Conservation (phyloP, 108 stramenopile species). For the Fragilariopsis cylindrus region DNA sequence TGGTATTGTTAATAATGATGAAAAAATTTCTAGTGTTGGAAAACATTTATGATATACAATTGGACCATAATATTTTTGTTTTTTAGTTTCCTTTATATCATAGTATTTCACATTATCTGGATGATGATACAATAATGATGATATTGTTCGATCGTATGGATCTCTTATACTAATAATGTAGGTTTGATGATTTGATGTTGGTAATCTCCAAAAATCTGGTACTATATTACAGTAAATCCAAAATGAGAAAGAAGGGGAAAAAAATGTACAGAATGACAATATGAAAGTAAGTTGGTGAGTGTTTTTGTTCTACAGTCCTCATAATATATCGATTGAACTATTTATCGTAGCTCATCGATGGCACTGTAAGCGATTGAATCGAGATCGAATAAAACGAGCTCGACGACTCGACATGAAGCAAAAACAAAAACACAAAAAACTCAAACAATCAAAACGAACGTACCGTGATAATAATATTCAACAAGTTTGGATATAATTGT, state of each 20-base stretch:
- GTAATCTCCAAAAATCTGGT: constrained; percentile 45
- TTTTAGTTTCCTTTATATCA: background rate
- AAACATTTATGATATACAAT: constrained; percentile 42
- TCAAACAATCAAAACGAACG: no score
- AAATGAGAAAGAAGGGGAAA: background rate
- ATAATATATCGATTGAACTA: background rate
- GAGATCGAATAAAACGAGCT: no score
- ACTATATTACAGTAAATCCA: background rate
- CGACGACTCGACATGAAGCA: no score
- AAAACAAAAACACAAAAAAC: no score
- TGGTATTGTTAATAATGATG: constrained; percentile 20
- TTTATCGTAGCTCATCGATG: background rate
- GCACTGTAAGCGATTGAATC: no score
- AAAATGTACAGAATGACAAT: background rate
- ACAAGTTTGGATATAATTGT: constrained; percentile 14
- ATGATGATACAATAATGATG: constrained; percentile 51
- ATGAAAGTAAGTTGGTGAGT: background rate
- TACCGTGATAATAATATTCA: constrained; percentile 47
- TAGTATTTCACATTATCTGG: constrained; percentile 20
- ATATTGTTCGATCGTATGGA: constrained; percentile 57
- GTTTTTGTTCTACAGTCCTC: background rate
- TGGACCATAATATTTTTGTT: constrained; percentile 10
- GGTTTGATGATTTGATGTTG: constrained; percentile 29
- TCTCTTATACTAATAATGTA: constrained; percentile 57
- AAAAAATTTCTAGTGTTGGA: constrained; percentile 47